phyloP scores from a whole-genome alignment of 2,329 filamentous ascomycete genomes.

The Alternaria sp. region DNA sequence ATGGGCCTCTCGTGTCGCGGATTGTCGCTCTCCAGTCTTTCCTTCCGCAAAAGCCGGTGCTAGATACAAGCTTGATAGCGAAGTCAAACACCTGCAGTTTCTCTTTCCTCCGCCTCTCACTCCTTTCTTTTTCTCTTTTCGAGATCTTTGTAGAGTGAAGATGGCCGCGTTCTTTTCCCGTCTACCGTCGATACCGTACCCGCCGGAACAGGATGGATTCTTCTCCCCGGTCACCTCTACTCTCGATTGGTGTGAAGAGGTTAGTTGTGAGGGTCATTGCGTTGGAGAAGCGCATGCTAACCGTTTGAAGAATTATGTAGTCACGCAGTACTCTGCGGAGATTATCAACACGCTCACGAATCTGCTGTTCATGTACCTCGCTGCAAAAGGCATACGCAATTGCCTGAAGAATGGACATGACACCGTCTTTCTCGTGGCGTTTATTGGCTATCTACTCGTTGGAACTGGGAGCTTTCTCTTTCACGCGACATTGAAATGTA shows the following conservation, averaged over 20 bases:
- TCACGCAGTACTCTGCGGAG: conserved; percentile 76
- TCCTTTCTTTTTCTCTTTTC: background rate
- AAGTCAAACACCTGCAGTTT: background rate
- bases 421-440: conserved; percentile 73
- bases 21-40: conserved; percentile 13
- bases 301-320: conserved; percentile 69
- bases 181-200: conserved; percentile 56
- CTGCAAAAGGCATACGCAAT: conserved; percentile 74
- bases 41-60: conserved; percentile 22
- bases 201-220: conserved; percentile 62
- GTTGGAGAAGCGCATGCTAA: conserved; percentile 3
- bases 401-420: conserved; percentile 77
- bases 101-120: background rate
- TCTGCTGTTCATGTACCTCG: conserved; percentile 78
- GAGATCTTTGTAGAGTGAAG: background rate
- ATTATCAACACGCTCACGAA: conserved; percentile 84
- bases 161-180: conserved; percentile 45
- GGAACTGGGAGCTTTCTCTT: conserved; percentile 68
- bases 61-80: conserved; percentile 14
- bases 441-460: conserved; percentile 66
- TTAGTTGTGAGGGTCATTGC: conserved; percentile 39
- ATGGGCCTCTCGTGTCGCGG: conserved; percentile 10
- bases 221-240: conserved; percentile 76
- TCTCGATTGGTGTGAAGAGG: conserved; percentile 82
- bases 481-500: conserved; percentile 68